A percentile compares a stretch with the other conserved stretches of the same genome.
These are phyloP conservation scores for Venturia pyrina DNA, from an alignment of 2,329 filamentous ascomycete species.

Conservation along the genomic window DNA sequence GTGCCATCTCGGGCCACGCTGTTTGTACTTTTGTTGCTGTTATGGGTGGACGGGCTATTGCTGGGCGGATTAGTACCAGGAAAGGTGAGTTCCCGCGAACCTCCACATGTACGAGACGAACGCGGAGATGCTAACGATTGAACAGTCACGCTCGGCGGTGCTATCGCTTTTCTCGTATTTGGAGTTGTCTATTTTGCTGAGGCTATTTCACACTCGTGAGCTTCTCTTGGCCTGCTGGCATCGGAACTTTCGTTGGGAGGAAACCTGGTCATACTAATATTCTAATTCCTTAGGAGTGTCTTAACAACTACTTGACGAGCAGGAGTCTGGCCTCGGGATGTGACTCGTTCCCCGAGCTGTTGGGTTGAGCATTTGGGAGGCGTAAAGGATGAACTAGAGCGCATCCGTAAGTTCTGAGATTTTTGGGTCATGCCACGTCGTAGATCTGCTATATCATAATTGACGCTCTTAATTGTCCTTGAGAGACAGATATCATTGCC, in stretches of 20 bases:
- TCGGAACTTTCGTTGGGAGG: neutral
- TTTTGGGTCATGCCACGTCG: neutral
- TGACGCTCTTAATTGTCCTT: neutral
- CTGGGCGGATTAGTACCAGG: slow-evolving; percentile 86
- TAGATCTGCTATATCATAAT: neutral
- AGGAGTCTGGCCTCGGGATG: neutral
- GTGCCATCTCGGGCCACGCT: slow-evolving; percentile 75
- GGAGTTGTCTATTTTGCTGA: slow-evolving; percentile 87
- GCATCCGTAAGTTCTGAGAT: neutral
- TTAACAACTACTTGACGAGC: neutral
- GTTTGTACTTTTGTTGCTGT: slow-evolving; percentile 89
- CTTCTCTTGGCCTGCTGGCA: neutral
- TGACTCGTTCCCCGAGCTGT: neutral
- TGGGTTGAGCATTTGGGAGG: neutral
- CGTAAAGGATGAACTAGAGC: neutral
- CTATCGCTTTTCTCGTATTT: slow-evolving; percentile 81
- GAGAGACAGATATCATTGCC: neutral
- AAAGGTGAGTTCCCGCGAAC: slow-evolving; percentile 59
- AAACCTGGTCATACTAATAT: neutral
- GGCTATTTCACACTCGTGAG: slow-evolving; percentile 23
- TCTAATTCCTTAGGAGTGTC: neutral
- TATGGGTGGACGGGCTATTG: slow-evolving; percentile 82
- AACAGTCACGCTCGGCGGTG: slow-evolving; percentile 83
- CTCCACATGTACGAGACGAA: neutral
- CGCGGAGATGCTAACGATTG: slow-evolving; percentile 21